Evolutionary conservation across 352 stramenopile genomes (phyloP).

Genomic region (Phytophthora citricola): DNA sequence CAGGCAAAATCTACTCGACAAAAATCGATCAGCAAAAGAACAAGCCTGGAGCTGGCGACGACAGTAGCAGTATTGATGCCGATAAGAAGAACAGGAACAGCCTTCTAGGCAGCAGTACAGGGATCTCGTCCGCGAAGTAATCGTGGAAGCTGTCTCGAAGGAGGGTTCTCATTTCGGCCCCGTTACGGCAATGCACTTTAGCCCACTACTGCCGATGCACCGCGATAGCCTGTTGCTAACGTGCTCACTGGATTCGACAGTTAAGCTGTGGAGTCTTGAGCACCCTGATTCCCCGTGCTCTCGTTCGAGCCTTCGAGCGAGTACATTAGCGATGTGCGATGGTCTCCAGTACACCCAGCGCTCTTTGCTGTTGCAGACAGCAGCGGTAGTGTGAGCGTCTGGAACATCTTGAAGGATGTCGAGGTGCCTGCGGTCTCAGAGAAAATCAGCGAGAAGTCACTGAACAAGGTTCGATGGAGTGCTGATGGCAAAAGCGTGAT

Average conservation of each 20-base stretch:
- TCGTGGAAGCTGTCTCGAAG: constrained; percentile 72
- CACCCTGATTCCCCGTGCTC: constrained; percentile 71
- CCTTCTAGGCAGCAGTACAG: constrained; percentile 36
- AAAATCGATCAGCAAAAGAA: constrained; percentile 80
- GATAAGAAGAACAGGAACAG: constrained; percentile 53
- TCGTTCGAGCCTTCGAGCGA: constrained; percentile 90
- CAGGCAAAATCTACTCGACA: constrained; percentile 80
- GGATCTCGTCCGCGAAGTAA: constrained; percentile 59
- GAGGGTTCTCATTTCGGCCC: constrained; percentile 82
- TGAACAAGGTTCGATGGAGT: constrained; percentile 89
- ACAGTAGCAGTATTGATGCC: constrained; percentile 27
- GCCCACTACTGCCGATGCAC: constrained; percentile 72
- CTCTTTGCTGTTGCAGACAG: constrained; percentile 87
- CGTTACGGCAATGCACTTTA: constrained; percentile 87
- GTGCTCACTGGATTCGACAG: constrained; percentile 86
- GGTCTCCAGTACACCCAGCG: constrained; percentile 79
- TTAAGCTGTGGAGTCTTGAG: constrained; percentile 89
- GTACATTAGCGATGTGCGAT: constrained; percentile 90
- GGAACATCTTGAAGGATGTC: constrained; percentile 88
- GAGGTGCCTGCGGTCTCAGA: constrained; percentile 73
- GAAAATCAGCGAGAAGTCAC: constrained; percentile 73
- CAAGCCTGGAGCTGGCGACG: constrained; percentile 46
- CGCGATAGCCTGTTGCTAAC: constrained; percentile 84
- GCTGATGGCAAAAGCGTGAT: constrained; percentile 82
- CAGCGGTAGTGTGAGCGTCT: constrained; percentile 74